Percentiles rank a stretch among this genome's conserved stretches.
Conservation (phyloP, 2,329 filamentous ascomycete genomes). For the Botryotinia calthae region DNA sequence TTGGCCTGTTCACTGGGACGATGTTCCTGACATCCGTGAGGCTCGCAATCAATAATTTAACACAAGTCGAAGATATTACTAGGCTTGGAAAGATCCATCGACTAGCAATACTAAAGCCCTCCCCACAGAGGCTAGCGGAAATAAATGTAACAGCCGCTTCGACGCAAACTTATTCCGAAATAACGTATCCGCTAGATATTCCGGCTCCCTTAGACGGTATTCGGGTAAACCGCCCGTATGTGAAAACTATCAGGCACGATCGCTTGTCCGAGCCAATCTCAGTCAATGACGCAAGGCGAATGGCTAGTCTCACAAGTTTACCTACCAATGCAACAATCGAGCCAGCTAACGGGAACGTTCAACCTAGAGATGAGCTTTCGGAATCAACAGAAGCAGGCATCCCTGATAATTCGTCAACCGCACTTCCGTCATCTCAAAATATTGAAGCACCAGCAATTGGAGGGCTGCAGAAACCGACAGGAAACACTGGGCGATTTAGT, state of each 20-base stretch:
- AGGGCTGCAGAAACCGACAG: background rate
- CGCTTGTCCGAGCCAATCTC: slow-evolving; percentile 15
- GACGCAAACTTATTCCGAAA: slow-evolving; percentile 48
- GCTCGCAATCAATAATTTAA: slow-evolving; percentile 70
- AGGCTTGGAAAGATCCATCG: slow-evolving; percentile 61
- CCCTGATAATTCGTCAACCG: background rate
- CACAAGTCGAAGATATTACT: slow-evolving; percentile 77
- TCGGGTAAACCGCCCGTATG: slow-evolving; percentile 7
- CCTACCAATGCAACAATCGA: background rate
- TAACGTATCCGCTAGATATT: slow-evolving; percentile 56
- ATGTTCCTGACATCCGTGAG: slow-evolving; percentile 74
- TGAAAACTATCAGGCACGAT: slow-evolving; percentile 18
- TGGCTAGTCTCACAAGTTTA: slow-evolving; percentile 1
- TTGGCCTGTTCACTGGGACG: slow-evolving; percentile 73
- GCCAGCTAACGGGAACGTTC: background rate
- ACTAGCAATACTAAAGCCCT: slow-evolving; percentile 68
- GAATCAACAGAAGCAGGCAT: background rate
- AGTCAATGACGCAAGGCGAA: slow-evolving; percentile 3
- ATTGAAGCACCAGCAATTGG: background rate
- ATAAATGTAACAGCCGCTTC: slow-evolving; percentile 41
- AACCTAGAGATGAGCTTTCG: background rate
- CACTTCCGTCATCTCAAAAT: background rate
- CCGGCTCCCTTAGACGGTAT: background rate
- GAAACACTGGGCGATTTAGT: background rate
- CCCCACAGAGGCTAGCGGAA: slow-evolving; percentile 28